Base-by-base conservation (phyloP, 1,284 basidiomycete genomes). In the Ceratobasidium sp. region DNA sequence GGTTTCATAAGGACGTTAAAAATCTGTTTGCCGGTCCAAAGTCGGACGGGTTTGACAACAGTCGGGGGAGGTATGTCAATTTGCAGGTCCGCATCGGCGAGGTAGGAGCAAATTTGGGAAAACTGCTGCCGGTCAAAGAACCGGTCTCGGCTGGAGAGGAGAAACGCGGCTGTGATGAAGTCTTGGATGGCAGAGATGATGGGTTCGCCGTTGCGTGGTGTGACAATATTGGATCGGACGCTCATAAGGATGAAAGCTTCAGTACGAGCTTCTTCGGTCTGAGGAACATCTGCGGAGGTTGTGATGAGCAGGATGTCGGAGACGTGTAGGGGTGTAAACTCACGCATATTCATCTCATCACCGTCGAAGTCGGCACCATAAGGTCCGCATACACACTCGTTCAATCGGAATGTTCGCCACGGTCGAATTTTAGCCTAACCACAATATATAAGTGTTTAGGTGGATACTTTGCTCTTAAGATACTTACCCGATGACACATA, bases 331-430 rank as follows among this genome's bases (percentile, higher is more conserved):
- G 18, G 55, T n/a, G n/a, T n/a, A 44, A 2, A 88, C 94, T 82
- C 83, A 96, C 96, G 97, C 83, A 99, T 89, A 86, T 99, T 99
- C 98, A 99, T 99, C 86, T 99, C 98, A 85, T 99, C 98, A 81
- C 98, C 98, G 84, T 99, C 98, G 83, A 99, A 99, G 87, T 99
- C 98, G 76, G 98, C 98, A 84, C 99, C 99, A 87, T 99, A 99
- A 1, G 98, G 98, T 72, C 96, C 97, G 86, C 98, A 99, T 10
- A 98, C 98, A 91, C 98, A 99, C 85, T 99, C 98, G 84, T 99
- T 99, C 78, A 99, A 88, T 67, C 98, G 91, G 88, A 99, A 98
- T 0, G 98, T 97, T 81, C 97, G 89, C 98, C 98, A 99, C 51
- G 98, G 98, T 44, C 98, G 90, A 77, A 99, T 91, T 89, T 97